Evolutionary conservation across 2,329 filamentous ascomycete species (phyloP).

Genomic region (Penicillium occitanis): DNA sequence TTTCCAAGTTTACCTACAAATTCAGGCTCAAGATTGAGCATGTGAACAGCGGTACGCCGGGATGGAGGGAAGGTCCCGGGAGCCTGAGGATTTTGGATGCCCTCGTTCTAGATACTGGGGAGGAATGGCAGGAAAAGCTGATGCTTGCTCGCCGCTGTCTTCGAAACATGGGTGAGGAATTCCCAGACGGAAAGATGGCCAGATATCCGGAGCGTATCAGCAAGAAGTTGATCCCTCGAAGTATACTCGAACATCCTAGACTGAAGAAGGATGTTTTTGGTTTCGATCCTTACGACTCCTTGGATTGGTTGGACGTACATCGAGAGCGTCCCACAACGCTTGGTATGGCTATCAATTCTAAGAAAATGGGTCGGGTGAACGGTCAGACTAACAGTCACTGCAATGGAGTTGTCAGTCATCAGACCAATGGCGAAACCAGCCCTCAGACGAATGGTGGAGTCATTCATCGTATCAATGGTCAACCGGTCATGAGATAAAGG

Average conservation of each 20-base stretch:
- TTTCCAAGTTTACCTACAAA: not conserved
- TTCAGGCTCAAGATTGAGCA: conserved; percentile 6
- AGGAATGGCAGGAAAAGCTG: not conserved
- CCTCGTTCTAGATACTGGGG: not conserved
- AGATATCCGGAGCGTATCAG: not conserved
- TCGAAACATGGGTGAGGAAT: not conserved
- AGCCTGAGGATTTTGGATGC: not conserved
- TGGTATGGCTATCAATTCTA: not conserved
- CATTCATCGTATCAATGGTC: not conserved
- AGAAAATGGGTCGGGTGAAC: not conserved
- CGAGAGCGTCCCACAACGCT: not conserved
- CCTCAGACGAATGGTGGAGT: not conserved
- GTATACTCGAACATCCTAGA: conserved; percentile 3
- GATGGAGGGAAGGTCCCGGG: not conserved
- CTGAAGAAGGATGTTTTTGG: not conserved
- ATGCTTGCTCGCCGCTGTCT: not conserved
- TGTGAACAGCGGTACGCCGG: not conserved
- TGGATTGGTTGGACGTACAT: not conserved
- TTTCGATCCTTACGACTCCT: not conserved
- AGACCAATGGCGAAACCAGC: not conserved
- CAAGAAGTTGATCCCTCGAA: not conserved
- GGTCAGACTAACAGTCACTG: not conserved
- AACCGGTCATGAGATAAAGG: not conserved
- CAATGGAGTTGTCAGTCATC: not conserved
- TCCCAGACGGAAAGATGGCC: not conserved